These are phyloP conservation scores for Phytophthora multivora DNA, from an alignment of 352 stramenopile species.

Conservation along the genomic window DNA sequence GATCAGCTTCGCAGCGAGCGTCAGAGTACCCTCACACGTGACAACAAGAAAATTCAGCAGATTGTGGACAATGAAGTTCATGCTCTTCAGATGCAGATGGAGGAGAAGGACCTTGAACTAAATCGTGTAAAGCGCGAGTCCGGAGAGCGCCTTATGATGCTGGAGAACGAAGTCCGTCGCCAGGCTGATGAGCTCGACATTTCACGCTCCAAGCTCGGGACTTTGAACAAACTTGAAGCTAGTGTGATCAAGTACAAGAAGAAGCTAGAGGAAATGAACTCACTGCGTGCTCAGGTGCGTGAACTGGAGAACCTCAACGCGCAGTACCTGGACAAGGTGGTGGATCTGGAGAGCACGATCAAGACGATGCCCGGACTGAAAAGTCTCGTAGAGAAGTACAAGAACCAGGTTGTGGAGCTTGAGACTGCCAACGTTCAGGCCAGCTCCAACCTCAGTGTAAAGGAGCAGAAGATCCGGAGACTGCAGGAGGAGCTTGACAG, in stretches of 20 bases:
- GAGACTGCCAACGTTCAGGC: constrained; percentile 83
- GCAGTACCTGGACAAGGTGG: constrained; percentile 83
- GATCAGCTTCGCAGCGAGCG: constrained; percentile 73
- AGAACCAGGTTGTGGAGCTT: constrained; percentile 89
- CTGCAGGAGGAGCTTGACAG: constrained; percentile 89
- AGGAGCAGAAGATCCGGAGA: constrained; percentile 80
- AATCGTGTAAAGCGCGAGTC: constrained; percentile 77
- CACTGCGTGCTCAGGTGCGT: constrained; percentile 72
- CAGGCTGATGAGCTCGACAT: constrained; percentile 89
- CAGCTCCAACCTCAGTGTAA: constrained; percentile 76
- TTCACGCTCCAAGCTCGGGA: constrained; percentile 81
- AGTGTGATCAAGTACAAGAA: constrained; percentile 88
- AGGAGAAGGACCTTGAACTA: constrained; percentile 81
- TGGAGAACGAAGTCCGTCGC: constrained; percentile 87
- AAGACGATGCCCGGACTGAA: constrained; percentile 87
- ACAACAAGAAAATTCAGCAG: constrained; percentile 91
- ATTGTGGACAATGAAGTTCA: constrained; percentile 86
- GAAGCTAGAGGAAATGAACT: constrained; percentile 87
- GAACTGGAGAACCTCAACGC: constrained; percentile 82
- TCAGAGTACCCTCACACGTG: constrained; percentile 73
- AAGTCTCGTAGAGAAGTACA: constrained; percentile 82
- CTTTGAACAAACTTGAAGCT: constrained; percentile 80
- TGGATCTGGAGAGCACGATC: constrained; percentile 86
- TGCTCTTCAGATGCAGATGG: constrained; percentile 69
- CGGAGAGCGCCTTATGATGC: constrained; percentile 70